Evolutionary conservation across 345 rosid genomes (phyloP).

Genomic region (Eucalyptus sideroxylon): DNA sequence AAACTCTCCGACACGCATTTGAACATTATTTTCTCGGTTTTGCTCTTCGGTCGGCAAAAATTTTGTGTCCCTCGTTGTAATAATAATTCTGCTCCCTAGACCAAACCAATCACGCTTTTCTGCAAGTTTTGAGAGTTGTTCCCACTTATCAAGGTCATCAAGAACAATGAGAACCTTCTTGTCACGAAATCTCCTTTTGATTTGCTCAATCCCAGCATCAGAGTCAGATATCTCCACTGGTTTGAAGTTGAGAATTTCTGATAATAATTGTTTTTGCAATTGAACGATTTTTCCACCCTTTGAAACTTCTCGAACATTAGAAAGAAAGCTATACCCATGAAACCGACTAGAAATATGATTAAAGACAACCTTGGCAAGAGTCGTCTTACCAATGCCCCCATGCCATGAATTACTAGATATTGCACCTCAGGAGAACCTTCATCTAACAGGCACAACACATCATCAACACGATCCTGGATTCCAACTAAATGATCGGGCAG

Average conservation of each 20-base stretch:
- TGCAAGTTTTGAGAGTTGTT: background rate
- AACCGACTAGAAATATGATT: background rate
- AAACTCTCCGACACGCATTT: background rate
- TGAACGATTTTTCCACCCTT: background rate
- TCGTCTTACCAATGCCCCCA: background rate
- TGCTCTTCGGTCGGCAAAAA: background rate
- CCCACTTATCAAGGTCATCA: background rate
- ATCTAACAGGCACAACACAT: accelerated
- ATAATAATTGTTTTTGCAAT: background rate
- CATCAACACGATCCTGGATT: background rate
- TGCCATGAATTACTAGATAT: background rate
- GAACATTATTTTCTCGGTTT: background rate
- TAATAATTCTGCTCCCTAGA: background rate
- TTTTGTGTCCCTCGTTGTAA: background rate
- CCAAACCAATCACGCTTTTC: background rate
- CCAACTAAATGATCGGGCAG: background rate
- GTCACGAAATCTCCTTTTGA: background rate
- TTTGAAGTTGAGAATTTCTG: background rate
- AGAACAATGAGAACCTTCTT: background rate
- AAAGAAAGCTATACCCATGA: background rate
- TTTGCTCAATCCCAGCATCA: background rate
- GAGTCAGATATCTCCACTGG: background rate
- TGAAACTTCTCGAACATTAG: background rate
- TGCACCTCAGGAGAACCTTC: background rate
- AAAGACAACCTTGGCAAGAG: background rate